phyloP scores from a whole-genome alignment of 208 protist species.

The Leishmania lainsoni region DNA sequence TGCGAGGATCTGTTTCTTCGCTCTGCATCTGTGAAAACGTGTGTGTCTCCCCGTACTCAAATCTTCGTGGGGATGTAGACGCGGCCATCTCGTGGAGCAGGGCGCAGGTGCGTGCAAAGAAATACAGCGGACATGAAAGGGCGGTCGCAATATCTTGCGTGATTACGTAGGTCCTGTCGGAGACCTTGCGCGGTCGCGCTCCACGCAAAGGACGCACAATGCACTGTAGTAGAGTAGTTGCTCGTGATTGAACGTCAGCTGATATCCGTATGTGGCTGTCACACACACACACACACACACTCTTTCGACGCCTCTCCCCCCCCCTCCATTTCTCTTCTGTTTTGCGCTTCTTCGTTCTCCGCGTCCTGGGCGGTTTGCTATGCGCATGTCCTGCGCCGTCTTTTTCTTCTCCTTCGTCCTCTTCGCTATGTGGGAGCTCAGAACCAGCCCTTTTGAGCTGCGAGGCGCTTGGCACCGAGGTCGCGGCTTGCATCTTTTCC shows the following conservation, averaged over 20 bases:
- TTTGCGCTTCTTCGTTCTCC: not conserved
- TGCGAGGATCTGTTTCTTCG: constrained; percentile 1
- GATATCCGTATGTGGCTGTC: not conserved
- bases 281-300: not conserved
- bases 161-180: not conserved
- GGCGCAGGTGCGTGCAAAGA: not conserved
- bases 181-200: not conserved
- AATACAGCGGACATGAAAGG: not conserved
- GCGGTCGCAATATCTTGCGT: not conserved
- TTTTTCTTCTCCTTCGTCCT: not conserved
- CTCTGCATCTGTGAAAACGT: not conserved
- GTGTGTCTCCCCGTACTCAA: not conserved
- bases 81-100: not conserved
- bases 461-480: not conserved
- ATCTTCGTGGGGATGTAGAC: not conserved
- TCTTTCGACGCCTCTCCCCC: not conserved
- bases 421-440: not conserved
- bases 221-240: not conserved
- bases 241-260: not conserved
- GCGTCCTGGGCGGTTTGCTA: not conserved
- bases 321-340: not conserved
- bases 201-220: not conserved
- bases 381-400: not conserved
- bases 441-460: not conserved
- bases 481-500: not conserved